phyloP scores from a whole-genome alignment of 1,284 basidiomycete species.

The Ustilago xerochloae region DNA sequence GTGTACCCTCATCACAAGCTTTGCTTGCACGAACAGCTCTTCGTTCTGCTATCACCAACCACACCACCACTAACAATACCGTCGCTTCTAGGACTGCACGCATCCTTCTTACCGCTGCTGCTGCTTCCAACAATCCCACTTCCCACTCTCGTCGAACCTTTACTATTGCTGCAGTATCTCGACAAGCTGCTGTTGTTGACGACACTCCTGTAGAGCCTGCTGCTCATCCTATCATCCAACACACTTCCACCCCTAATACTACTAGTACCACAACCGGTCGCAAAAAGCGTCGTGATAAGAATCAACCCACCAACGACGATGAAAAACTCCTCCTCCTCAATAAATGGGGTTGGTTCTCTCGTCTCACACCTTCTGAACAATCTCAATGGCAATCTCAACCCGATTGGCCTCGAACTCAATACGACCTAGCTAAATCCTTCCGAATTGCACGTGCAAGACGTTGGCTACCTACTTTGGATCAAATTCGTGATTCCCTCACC shows the following conservation, averaged over 20 bases:
- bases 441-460: constrained; percentile 46
- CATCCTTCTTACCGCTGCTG: constrained; percentile 5
- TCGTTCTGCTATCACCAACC: constrained; percentile 2
- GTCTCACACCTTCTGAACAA: neutral
- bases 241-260: neutral
- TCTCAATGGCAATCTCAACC: neutral
- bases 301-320: constrained; percentile 6
- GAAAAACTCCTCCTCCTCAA: constrained; percentile 30
- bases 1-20: constrained; percentile 19
- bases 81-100: constrained; percentile 9
- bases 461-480: constrained; percentile 32
- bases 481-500: constrained; percentile 15
- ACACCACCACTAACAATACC: neutral
- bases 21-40: constrained; percentile 28
- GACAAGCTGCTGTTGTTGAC: constrained; percentile 5
- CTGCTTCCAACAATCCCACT: neutral
- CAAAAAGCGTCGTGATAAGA: constrained; percentile 14
- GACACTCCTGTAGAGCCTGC: neutral
- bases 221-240: neutral
- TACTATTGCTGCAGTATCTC: constrained; percentile 4
- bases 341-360: constrained; percentile 40
- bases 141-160: constrained; percentile 16
- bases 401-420: constrained; percentile 20
- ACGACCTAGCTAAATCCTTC: constrained; percentile 36
- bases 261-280: neutral